Evolutionary conservation across 352 stramenopile genomes (phyloP).

Genomic region (Peronosclerospora sorghi): DNA sequence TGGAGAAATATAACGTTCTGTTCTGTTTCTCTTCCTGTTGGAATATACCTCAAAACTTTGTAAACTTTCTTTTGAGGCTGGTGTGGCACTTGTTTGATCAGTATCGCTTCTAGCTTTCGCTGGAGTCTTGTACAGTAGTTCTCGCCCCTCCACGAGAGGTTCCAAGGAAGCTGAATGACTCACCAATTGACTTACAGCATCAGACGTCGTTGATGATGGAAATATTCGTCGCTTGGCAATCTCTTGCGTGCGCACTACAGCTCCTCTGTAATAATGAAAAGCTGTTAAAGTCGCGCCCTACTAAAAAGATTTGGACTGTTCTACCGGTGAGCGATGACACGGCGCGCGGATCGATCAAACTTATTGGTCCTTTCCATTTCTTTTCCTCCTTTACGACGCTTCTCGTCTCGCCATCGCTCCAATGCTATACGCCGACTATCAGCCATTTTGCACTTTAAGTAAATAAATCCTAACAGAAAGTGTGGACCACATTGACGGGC

Average conservation of each 20-base stretch:
- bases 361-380: background rate
- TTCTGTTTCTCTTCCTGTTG: slow-evolving; percentile 32
- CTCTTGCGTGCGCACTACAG: background rate
- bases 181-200: background rate
- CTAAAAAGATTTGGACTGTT: background rate
- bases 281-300: background rate
- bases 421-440: slow-evolving; percentile 48
- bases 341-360: background rate
- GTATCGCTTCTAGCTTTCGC: slow-evolving; percentile 7
- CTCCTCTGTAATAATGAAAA: background rate
- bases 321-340: slow-evolving; percentile 11
- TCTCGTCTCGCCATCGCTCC: slow-evolving; percentile 53
- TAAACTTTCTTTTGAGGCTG: background rate
- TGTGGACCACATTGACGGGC: no score
- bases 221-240: no score
- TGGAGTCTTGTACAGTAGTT: slow-evolving; percentile 9
- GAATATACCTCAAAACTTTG: background rate
- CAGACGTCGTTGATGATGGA: background rate
- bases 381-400: slow-evolving; percentile 14
- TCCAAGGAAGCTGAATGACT: slow-evolving; percentile 1
- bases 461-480: no score
- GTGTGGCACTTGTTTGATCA: no score
- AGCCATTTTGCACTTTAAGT: slow-evolving; percentile 28
- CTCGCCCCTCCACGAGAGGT: slow-evolving; percentile 6
- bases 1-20: slow-evolving; percentile 34